Percentiles rank a stretch among this genome's conserved stretches.
phyloP scores from a whole-genome alignment of 108 stramenopile species.

The Cylindrotheca closterium region DNA sequence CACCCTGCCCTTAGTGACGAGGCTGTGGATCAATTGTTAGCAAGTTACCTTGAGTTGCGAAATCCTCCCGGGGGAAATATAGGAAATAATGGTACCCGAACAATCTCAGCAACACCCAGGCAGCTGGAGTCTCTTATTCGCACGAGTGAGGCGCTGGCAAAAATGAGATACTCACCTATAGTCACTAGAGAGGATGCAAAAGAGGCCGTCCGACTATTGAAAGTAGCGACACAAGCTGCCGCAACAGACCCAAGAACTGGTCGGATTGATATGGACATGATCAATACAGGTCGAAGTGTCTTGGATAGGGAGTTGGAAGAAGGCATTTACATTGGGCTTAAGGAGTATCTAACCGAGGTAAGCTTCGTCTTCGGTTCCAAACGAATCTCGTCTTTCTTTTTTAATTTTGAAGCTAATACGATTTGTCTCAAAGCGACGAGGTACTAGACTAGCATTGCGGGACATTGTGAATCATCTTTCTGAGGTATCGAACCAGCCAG shows the following conservation, averaged over 20 bases:
- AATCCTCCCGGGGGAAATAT: constrained; percentile 58
- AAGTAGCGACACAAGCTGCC: constrained; percentile 92
- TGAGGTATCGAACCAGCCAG: constrained; percentile 61
- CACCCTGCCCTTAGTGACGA: constrained; percentile 87
- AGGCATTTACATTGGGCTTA: constrained; percentile 48
- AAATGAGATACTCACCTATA: constrained; percentile 73
- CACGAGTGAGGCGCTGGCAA: constrained; percentile 92
- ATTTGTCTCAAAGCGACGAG: constrained; percentile 35
- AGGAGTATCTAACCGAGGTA: constrained; percentile 63
- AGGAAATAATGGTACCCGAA: constrained; percentile 70
- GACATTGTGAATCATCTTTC: constrained; percentile 64
- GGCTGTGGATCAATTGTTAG: constrained; percentile 84
- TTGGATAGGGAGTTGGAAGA: constrained; percentile 81
- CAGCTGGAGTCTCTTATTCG: constrained; percentile 98
- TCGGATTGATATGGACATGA: constrained; percentile 98
- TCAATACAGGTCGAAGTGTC: constrained; percentile 86
- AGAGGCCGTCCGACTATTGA: constrained; percentile 95
- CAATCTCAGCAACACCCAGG: constrained; percentile 98
- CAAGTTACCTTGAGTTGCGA: constrained; percentile 93
- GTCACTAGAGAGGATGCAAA: constrained; percentile 84
- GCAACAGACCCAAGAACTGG: constrained; percentile 98
- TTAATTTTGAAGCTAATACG: background rate
- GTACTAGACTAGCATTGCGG: constrained; percentile 59
- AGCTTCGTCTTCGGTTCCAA: background rate
- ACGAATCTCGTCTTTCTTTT: background rate